Evolutionary conservation across 306 rosid genomes (phyloP).

Genomic region (Acacia confusa): DNA sequence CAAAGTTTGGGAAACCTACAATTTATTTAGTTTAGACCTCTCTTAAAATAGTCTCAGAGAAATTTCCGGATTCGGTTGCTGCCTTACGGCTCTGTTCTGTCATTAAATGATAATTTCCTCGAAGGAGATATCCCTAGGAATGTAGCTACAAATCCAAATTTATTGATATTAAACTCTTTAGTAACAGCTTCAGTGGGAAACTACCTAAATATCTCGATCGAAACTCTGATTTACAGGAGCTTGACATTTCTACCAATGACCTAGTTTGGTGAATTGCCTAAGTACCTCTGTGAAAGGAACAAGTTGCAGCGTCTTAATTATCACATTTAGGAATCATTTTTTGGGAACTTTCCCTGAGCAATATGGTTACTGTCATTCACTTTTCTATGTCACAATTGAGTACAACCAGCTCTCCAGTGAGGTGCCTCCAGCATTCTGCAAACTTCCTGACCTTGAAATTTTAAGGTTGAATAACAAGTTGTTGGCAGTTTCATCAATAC

Average conservation of each 20-base stretch:
- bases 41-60: conserved; percentile 75
- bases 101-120: conserved; percentile 68
- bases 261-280: conserved; percentile 61
- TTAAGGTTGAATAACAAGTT: conserved; percentile 51
- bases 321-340: conserved; percentile 54
- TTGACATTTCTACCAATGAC: conserved; percentile 75
- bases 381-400: conserved; percentile 58
- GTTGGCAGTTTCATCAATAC: conserved; percentile 56
- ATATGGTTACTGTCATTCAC: conserved; percentile 49
- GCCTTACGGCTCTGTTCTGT: conserved; percentile 42
- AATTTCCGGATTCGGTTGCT: conserved; percentile 45
- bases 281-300: conserved; percentile 54
- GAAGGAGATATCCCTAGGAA: conserved; percentile 59
- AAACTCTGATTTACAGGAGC: conserved; percentile 39
- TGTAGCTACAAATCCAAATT: conserved; percentile 53
- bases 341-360: conserved; percentile 55
- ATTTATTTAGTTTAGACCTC: conserved; percentile 49
- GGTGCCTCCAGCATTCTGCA: conserved; percentile 59
- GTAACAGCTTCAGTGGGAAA: conserved; percentile 69
- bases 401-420: conserved; percentile 56
- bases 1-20: conserved; percentile 54
- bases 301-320: conserved; percentile 39
- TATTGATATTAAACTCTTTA: conserved; percentile 53
- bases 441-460: conserved; percentile 38
- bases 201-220: conserved; percentile 60